Evolutionary conservation across 2,329 filamentous ascomycete genomes (phyloP), one percentile per base, ranked within the genome.

Genomic region (Tolypocladium tundrense): DNA sequence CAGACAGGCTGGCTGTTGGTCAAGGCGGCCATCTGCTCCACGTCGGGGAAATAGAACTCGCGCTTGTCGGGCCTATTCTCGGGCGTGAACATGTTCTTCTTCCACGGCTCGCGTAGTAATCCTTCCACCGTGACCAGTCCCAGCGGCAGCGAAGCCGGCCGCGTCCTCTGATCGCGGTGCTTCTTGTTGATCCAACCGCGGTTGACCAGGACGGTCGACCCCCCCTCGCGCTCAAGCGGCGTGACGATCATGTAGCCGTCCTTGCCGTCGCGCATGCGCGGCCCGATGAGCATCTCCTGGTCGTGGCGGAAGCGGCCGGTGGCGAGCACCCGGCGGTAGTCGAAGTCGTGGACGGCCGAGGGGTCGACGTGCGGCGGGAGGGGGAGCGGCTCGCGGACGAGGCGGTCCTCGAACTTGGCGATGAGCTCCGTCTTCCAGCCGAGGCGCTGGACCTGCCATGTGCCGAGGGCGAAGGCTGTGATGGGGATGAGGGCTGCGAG

Each of bases 51-150:
- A 75, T 96, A 96, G 71, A 95, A 99, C 72, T 91, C 87, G 59
- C 87, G 84, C 68, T 86, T 85, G 64, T 92, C 87, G 0, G 93
- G 93, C 65, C 84, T 79, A 67, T 99, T 99, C 0, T 88, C 86
- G 0, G 94, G 94, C 58, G 94, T 99, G 72, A 99, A 99, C 82
- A 92, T 88, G 72, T 99, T 99, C 80, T 93, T 96, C 81, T 96
- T 94, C 84, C 90, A 96, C 10, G 93, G 93, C 75, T 94, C 85
- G 60, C 94, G 77, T 70, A 99, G 70, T 70, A 99, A 68, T 0
- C 94, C 94, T 74, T 96, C 86, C 2, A 99, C 85, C 0, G 81
- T 82, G 11, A 97, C 86, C 66, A 88, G 84, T 0, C 85, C 90
- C 54, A 68, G 70, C 0, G 88, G 88, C 63, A 97, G 65, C 1